Percentiles rank a stretch among this genome's conserved stretches.
phyloP scores from a whole-genome alignment of 345 rosid genomes.

The Aethionema arabicum region DNA sequence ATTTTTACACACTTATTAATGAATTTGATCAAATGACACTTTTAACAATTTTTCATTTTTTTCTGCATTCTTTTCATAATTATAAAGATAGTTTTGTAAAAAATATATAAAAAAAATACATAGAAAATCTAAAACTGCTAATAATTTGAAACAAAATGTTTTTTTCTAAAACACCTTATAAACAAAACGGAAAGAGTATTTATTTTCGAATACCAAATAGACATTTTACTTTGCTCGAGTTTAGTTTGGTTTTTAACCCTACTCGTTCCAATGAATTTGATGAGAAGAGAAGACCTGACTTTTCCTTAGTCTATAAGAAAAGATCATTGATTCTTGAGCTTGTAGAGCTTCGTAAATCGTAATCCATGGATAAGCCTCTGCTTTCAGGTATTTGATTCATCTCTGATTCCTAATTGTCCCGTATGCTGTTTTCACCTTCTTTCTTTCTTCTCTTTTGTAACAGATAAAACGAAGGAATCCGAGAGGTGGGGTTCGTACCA shows the following conservation, averaged over 20 bases:
- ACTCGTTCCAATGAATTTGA: neutral
- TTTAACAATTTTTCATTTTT: no score
- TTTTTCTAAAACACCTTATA: no score
- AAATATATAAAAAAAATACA: no score
- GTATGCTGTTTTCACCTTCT: neutral
- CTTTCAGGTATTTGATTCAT: conserved; percentile 48
- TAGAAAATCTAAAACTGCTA: no score
- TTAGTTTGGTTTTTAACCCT: no score
- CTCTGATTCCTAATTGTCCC: conserved; percentile 1
- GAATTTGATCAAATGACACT: no score
- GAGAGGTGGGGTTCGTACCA: conserved; percentile 75
- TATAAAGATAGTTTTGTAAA: no score
- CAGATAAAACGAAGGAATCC: conserved; percentile 47
- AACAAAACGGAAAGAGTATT: neutral
- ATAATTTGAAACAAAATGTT: no score
- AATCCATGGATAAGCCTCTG: conserved; percentile 66
- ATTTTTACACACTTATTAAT: no score
- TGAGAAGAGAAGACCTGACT: neutral
- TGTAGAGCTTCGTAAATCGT: conserved; percentile 6
- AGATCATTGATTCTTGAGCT: neutral
- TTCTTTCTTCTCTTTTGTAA: neutral
- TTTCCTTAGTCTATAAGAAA: conserved; percentile 33
- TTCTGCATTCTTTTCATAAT: no score
- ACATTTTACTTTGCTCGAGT: no score
- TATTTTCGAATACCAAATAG: no score